A percentile compares a stretch with the other conserved stretches of the same genome.
phyloP scores from a whole-genome alignment of 495 filamentous ascomycete genomes.

The Hyaloscypha hepaticicola region DNA sequence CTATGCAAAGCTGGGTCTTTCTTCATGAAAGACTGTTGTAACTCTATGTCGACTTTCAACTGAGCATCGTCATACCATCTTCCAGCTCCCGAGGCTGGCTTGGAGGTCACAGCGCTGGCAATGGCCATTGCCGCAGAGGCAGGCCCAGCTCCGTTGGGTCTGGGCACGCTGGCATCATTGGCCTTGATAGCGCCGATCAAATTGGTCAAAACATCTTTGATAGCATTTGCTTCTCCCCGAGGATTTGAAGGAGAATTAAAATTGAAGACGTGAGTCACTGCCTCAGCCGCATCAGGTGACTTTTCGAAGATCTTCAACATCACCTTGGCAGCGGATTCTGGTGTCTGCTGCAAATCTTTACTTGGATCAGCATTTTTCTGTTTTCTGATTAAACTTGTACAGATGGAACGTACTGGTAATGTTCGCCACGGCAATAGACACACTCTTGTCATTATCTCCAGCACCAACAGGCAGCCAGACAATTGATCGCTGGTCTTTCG shows the following conservation, averaged over 20 bases:
- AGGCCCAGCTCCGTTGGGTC: conserved; percentile 42
- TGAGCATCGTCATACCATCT: conserved; percentile 74
- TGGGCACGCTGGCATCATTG: conserved; percentile 43
- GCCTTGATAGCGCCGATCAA: conserved; percentile 70
- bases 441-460: conserved; percentile 50
- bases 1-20: conserved; percentile 67
- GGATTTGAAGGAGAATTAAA: conserved; percentile 79
- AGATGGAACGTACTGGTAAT: conserved; percentile 70
- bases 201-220: conserved; percentile 78
- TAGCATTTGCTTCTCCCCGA: conserved; percentile 75
- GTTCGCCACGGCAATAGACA: conserved; percentile 68
- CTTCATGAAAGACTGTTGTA: conserved; percentile 84
- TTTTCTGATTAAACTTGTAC: conserved; percentile 4
- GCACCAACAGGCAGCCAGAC: conserved; percentile 73
- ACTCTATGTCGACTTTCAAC: conserved; percentile 67
- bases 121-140: conserved; percentile 47
- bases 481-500: conserved; percentile 65
- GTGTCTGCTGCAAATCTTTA: conserved; percentile 89
- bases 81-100: conserved; percentile 44
- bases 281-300: conserved; percentile 50
- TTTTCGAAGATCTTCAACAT: conserved; percentile 86
- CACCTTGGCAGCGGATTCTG: conserved; percentile 75
- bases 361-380: conserved; percentile 27
- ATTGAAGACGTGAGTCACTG: conserved; percentile 75
- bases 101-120: conserved; percentile 46